A percentile compares a stretch with the other conserved stretches of the same genome.
Evolutionary conservation across 306 rosid species (phyloP).

Genomic region (Prunus mira): DNA sequence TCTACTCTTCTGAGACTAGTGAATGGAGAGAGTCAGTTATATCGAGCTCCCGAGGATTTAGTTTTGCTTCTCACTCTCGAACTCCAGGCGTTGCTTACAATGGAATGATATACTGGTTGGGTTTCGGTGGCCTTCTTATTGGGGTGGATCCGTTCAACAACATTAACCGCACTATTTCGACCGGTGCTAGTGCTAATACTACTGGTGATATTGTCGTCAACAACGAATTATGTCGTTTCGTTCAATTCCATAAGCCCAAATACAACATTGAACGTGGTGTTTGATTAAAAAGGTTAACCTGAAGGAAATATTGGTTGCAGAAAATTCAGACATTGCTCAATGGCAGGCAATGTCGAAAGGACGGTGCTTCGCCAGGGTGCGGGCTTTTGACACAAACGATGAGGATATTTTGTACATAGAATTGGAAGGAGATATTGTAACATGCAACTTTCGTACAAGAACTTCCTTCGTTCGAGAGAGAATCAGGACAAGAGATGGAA

Average conservation of each 20-base stretch:
- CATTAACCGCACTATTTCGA: neutral
- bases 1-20: neutral
- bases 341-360: neutral
- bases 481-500: too few relatives aligned
- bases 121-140: neutral
- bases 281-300: too few relatives aligned
- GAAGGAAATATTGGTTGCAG: neutral
- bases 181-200: too few relatives aligned
- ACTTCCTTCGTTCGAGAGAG: neutral
- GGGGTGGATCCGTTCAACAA: neutral
- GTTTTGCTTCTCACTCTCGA: neutral
- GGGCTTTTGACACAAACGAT: neutral
- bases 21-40: neutral
- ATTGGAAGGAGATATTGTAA: neutral
- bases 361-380: too few relatives aligned
- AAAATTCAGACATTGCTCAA: neutral
- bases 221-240: neutral
- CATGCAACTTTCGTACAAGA: neutral
- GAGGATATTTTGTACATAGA: neutral
- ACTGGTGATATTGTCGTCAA: neutral
- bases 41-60: neutral
- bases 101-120: neutral
- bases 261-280: neutral
- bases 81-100: neutral
- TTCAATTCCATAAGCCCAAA: neutral